Evolutionary conservation across 805 yeast genomes (phyloP).

Genomic region (Candida sphagnicola): DNA sequence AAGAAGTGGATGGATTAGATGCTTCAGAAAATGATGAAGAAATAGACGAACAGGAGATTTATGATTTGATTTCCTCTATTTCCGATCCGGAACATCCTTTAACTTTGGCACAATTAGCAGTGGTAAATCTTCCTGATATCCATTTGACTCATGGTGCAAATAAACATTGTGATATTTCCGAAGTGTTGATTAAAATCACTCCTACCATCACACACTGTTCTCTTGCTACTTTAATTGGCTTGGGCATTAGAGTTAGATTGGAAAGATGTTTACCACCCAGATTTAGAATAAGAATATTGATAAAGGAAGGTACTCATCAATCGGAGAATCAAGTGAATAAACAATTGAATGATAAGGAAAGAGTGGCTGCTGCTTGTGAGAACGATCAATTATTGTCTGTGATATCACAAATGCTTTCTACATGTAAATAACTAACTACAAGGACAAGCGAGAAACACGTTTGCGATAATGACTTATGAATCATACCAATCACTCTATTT

Average conservation of each 20-base stretch:
- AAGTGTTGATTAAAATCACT: constrained; percentile 78
- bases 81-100: constrained; percentile 98
- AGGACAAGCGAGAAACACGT: too few relatives aligned
- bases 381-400: constrained; percentile 87
- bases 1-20: constrained; percentile 17
- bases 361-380: constrained; percentile 98
- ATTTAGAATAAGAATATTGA: constrained; percentile 70
- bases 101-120: constrained; percentile 90
- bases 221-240: constrained; percentile 89
- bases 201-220: constrained; percentile 99
- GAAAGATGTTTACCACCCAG: constrained; percentile 86
- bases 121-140: constrained; percentile 83
- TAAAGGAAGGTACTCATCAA: constrained; percentile 93
- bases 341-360: constrained; percentile 93
- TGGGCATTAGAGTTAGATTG: constrained; percentile 87
- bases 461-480: too few relatives aligned
- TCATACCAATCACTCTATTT: too few relatives aligned
- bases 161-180: constrained; percentile 48
- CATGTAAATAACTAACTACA: constrained; percentile 65
- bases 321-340: constrained; percentile 94
- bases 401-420: constrained; percentile 86
- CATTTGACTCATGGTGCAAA: constrained; percentile 55
- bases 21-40: constrained; percentile 50
- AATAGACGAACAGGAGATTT: constrained; percentile 86
- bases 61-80: constrained; percentile 77